Conservation (phyloP, 495 filamentous ascomycete species). For the Cudoniella acicularis region DNA sequence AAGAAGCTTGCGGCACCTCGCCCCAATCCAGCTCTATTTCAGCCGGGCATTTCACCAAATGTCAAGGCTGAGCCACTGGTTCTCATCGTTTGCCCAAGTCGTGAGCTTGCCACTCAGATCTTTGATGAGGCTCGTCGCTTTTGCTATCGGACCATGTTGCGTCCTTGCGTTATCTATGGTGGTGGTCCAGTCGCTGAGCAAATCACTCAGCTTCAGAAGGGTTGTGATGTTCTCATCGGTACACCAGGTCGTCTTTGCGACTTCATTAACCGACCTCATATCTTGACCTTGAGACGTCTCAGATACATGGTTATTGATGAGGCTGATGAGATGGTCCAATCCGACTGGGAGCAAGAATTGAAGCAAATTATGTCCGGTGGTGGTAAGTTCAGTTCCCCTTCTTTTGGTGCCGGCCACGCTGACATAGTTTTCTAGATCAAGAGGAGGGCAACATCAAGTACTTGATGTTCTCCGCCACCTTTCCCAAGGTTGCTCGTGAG, state of each 20-base stretch:
- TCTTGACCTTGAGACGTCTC: slow-evolving; percentile 71
- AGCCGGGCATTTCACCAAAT: slow-evolving; percentile 32
- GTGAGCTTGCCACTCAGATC: slow-evolving; percentile 89
- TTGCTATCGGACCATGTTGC: slow-evolving; percentile 90
- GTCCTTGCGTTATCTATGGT: slow-evolving; percentile 88
- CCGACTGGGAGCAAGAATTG: slow-evolving; percentile 71
- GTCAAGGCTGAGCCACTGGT: slow-evolving; percentile 74
- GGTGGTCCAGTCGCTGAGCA: slow-evolving; percentile 68
- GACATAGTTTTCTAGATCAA: slow-evolving; percentile 52
- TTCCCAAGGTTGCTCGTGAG: slow-evolving; percentile 69
- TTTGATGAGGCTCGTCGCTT: slow-evolving; percentile 89
- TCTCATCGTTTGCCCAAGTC: slow-evolving; percentile 77
- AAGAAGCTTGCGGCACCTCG: slow-evolving; percentile 76
- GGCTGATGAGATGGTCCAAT: slow-evolving; percentile 83
- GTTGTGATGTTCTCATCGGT: slow-evolving; percentile 85
- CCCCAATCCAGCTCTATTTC: slow-evolving; percentile 49
- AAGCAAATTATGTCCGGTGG: slow-evolving; percentile 69
- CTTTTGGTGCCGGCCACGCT: background rate
- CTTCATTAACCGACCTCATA: slow-evolving; percentile 65
- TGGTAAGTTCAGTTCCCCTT: slow-evolving; percentile 47
- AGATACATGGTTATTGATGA: slow-evolving; percentile 88
- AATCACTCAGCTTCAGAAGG: slow-evolving; percentile 65
- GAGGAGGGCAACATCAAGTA: slow-evolving; percentile 76
- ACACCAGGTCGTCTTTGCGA: slow-evolving; percentile 84
- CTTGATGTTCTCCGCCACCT: slow-evolving; percentile 95